These are phyloP conservation scores for Kernera saxatilis DNA, from an alignment of 345 rosid species.

Conservation along the genomic window DNA sequence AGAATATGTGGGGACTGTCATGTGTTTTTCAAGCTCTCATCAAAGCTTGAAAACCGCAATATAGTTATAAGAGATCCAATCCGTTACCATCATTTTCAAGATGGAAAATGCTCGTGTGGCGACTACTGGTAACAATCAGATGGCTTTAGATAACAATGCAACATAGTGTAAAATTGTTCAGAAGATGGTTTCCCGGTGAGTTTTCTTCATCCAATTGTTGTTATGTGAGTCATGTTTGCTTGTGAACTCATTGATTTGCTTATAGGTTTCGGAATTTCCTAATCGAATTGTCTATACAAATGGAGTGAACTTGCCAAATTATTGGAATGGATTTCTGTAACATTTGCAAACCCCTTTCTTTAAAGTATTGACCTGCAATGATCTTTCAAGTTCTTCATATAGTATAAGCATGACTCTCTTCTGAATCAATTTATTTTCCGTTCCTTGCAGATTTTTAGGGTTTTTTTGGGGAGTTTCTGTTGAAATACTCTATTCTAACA, in stretches of 20 bases:
- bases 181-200: neutral
- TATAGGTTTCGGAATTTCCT: neutral
- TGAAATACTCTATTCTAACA: neutral
- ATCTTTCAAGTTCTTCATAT: neutral
- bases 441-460: neutral
- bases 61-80: slow-evolving; percentile 61
- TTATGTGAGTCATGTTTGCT: neutral
- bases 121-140: slow-evolving; percentile 52
- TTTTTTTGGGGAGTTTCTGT: neutral
- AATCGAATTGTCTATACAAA: neutral
- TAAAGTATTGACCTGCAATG: too few species aligned
- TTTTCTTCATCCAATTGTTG: neutral
- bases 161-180: neutral
- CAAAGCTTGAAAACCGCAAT: slow-evolving; percentile 45
- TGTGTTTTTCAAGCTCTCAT: slow-evolving; percentile 48
- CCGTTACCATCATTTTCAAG: slow-evolving; percentile 57
- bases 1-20: slow-evolving; percentile 73
- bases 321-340: neutral
- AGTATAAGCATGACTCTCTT: neutral
- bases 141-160: neutral
- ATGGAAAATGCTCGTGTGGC: slow-evolving; percentile 60
- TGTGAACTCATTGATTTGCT: too few species aligned
- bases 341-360: too few species aligned
- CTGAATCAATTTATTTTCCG: neutral
- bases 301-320: neutral